These are phyloP conservation scores for Mycena galopus DNA, from an alignment of 768 basidiomycete species.

Conservation along the genomic window DNA sequence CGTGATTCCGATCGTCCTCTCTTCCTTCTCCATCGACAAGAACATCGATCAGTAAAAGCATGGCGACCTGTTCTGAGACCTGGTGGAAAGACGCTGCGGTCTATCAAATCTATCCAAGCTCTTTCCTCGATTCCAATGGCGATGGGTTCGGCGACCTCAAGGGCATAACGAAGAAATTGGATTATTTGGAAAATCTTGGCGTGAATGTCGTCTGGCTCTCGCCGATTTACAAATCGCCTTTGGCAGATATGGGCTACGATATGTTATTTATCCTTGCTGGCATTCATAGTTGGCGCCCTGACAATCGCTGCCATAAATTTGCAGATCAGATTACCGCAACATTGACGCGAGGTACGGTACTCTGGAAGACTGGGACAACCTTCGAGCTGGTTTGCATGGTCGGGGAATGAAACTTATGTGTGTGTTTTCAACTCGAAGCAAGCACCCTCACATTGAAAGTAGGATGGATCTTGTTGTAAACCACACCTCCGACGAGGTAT, in stretches of 20 bases:
- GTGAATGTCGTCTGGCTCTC: slow-evolving; percentile 79
- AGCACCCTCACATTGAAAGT: background rate
- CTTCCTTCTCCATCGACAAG: background rate
- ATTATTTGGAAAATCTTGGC: slow-evolving; percentile 77
- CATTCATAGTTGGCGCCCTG: background rate
- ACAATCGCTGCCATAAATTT: slow-evolving; percentile 12
- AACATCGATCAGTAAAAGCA: background rate
- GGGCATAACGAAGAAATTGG: slow-evolving; percentile 73
- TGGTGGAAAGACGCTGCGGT: slow-evolving; percentile 74
- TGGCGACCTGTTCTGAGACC: slow-evolving; percentile 10
- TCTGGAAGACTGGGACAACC: slow-evolving; percentile 68
- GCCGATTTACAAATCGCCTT: slow-evolving; percentile 77
- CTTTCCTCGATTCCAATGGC: slow-evolving; percentile 79
- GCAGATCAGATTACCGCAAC: slow-evolving; percentile 73
- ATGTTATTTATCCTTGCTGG: slow-evolving; percentile 54
- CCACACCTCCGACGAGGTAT: slow-evolving; percentile 76
- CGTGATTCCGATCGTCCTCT: background rate
- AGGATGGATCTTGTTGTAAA: slow-evolving; percentile 87
- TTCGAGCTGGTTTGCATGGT: slow-evolving; percentile 66
- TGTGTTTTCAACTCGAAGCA: slow-evolving; percentile 37
- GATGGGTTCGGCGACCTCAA: slow-evolving; percentile 79
- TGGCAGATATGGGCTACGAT: slow-evolving; percentile 82
- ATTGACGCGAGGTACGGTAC: slow-evolving; percentile 78
- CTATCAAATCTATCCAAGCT: slow-evolving; percentile 81
- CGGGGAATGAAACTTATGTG: slow-evolving; percentile 81